These are phyloP conservation scores for Populus hybrid DNA, from an alignment of 441 rosid species.

Conservation along the genomic window DNA sequence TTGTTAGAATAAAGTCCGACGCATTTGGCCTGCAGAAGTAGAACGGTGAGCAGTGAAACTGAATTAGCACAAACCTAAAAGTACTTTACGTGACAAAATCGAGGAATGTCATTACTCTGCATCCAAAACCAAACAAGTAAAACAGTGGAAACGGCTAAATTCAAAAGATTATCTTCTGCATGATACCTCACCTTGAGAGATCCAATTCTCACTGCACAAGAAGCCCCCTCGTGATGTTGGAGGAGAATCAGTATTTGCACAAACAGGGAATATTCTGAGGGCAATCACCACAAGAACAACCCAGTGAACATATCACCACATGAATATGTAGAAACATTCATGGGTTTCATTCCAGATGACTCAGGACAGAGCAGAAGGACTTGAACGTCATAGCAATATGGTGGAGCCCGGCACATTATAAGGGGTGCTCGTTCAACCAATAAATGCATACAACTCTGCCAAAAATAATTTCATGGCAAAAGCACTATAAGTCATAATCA, in stretches of 20 bases:
- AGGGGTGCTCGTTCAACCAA: conserved; percentile 69
- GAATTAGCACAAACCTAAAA: conserved; percentile 19
- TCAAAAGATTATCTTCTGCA: neutral
- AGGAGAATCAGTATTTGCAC: conserved; percentile 60
- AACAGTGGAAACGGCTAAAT: neutral
- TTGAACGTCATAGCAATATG: conserved; percentile 72
- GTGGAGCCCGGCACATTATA: conserved; percentile 81
- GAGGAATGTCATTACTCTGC: neutral
- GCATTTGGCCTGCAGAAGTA: conserved; percentile 72
- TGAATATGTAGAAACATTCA: conserved; percentile 88
- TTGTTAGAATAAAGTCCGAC: conserved; percentile 67
- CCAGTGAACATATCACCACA: conserved; percentile 82
- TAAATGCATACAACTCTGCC: conserved; percentile 90
- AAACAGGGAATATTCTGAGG: conserved; percentile 70
- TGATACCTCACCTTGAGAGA: conserved; percentile 62
- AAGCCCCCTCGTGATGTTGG: conserved; percentile 43
- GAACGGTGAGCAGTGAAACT: conserved; percentile 23
- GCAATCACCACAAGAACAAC: conserved; percentile 99
- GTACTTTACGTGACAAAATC: neutral
- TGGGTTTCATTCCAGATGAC: conserved; percentile 82
- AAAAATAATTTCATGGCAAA: conserved; percentile 27
- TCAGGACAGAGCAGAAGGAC: conserved; percentile 53
- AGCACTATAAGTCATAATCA: conserved; percentile 15
- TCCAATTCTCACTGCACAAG: conserved; percentile 80
- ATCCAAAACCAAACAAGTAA: conserved; percentile 4